phyloP scores from a whole-genome alignment of 2,329 filamentous ascomycete genomes.

The Aspergillus latus region DNA sequence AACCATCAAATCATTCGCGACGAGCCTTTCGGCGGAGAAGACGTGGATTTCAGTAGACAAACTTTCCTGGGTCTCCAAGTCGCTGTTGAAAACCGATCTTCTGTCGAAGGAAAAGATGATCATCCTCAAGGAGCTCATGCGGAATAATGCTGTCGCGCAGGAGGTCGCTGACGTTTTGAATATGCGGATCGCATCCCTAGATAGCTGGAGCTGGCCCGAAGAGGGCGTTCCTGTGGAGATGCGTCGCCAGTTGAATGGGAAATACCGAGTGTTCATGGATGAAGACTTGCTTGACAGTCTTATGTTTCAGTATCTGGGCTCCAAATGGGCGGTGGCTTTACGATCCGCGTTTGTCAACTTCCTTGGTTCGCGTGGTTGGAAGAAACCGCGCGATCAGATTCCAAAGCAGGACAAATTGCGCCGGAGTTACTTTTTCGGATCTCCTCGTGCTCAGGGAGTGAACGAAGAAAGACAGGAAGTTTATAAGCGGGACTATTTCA shows the following conservation, averaged over 20 bases:
- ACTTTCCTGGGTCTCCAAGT: constrained; percentile 50
- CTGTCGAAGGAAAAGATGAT: constrained; percentile 53
- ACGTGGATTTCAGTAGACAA: constrained; percentile 44
- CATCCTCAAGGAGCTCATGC: constrained; percentile 53
- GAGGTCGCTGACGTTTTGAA: constrained; percentile 60
- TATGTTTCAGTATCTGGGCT: constrained; percentile 55
- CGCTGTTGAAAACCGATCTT: constrained; percentile 52
- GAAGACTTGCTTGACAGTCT: constrained; percentile 59
- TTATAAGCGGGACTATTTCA: constrained; percentile 53
- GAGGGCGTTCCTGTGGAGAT: constrained; percentile 50
- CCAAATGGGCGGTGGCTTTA: constrained; percentile 53
- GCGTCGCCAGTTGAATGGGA: constrained; percentile 56
- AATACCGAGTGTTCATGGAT: constrained; percentile 61
- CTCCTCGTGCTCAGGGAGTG: neutral
- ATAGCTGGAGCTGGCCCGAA: constrained; percentile 54
- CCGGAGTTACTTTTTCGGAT: constrained; percentile 48
- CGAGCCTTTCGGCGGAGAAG: constrained; percentile 25
- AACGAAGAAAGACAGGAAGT: constrained; percentile 33
- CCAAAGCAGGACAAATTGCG: constrained; percentile 43
- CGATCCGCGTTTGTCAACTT: constrained; percentile 43
- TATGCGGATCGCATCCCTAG: constrained; percentile 53
- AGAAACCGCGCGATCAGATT: constrained; percentile 32
- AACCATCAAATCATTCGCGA: constrained; percentile 40
- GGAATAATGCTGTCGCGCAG: constrained; percentile 50
- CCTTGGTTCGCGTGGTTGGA: constrained; percentile 45